Percentiles rank a stretch among this genome's conserved stretches.
These are phyloP conservation scores for Prunus salicina DNA, from an alignment of 306 rosid species.

Conservation along the genomic window DNA sequence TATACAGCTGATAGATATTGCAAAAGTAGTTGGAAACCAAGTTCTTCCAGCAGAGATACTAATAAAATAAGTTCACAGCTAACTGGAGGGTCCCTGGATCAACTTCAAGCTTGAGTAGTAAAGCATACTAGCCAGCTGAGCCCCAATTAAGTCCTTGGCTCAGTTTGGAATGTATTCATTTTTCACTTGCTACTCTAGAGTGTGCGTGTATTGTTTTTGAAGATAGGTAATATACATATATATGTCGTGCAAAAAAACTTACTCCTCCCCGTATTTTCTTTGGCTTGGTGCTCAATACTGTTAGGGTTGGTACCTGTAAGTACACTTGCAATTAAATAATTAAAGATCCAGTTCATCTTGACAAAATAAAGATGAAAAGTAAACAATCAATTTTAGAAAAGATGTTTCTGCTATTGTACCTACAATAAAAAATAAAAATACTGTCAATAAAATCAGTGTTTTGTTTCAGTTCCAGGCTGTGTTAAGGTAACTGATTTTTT, in stretches of 20 bases:
- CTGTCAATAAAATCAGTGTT: background rate
- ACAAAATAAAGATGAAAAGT: too few relatives aligned
- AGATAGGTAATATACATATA: background rate
- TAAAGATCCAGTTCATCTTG: background rate
- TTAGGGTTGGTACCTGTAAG: background rate
- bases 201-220: background rate
- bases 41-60: background rate
- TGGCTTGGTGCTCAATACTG: background rate
- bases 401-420: too few relatives aligned
- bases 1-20: background rate
- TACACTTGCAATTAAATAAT: background rate
- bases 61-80: background rate
- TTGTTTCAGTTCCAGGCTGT: background rate
- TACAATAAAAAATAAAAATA: too few relatives aligned
- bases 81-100: background rate
- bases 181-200: background rate
- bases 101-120: background rate
- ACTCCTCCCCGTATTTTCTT: background rate
- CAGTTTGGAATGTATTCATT: background rate
- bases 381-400: background rate
- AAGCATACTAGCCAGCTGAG: background rate
- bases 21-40: background rate
- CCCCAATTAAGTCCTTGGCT: background rate
- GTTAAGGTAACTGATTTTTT: background rate
- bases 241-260: background rate